Conservation (phyloP, 2,329 filamentous ascomycete genomes). For the Talaromyces marneffei region DNA sequence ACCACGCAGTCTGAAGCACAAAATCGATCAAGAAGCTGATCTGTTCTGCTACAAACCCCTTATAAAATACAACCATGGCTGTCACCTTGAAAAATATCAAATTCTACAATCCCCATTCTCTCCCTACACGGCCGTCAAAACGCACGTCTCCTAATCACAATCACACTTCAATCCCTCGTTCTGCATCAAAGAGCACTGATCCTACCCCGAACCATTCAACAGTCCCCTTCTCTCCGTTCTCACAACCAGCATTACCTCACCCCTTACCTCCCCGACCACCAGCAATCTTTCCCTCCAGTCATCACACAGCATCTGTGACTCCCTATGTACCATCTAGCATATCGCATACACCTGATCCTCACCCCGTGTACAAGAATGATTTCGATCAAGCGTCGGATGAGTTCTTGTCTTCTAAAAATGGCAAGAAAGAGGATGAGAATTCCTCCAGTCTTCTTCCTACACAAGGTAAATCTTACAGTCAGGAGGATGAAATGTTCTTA, state of each 20-base stretch:
- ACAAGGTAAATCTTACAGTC: not conserved
- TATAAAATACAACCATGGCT: not conserved
- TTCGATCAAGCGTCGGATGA: not conserved
- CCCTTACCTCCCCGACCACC: not conserved
- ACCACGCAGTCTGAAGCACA: not conserved
- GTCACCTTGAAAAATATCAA: not conserved
- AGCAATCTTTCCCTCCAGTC: not conserved
- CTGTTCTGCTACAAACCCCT: not conserved
- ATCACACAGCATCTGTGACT: not conserved
- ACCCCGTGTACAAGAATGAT: not conserved
- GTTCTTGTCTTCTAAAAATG: not conserved
- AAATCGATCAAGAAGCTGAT: not conserved
- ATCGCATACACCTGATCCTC: not conserved
- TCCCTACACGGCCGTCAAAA: not conserved
- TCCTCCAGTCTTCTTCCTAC: not conserved
- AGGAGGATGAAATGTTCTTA: not conserved
- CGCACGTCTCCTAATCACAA: not conserved
- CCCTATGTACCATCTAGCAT: not conserved
- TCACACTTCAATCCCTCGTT: not conserved
- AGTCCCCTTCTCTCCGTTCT: not conserved
- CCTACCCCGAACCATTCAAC: not conserved
- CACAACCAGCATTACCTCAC: not conserved
- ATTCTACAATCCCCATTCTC: not conserved
- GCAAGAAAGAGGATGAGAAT: not conserved
- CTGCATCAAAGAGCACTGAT: not conserved